These are phyloP conservation scores for Pseudonitzschia delicatissima DNA, from an alignment of 108 stramenopile genomes.

Conservation along the genomic window DNA sequence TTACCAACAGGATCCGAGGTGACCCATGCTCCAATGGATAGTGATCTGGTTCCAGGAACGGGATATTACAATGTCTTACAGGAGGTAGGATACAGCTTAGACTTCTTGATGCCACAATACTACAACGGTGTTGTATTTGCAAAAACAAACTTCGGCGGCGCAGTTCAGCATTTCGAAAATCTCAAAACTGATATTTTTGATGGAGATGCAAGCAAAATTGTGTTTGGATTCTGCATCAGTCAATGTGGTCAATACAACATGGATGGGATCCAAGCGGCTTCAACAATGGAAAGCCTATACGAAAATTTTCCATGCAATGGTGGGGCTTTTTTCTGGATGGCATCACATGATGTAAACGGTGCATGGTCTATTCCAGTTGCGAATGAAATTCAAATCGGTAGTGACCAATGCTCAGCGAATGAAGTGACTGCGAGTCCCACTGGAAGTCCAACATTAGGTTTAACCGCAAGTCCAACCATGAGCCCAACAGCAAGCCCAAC, in stretches of 20 bases:
- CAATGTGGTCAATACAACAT: conserved; percentile 44
- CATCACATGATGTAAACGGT: conserved; percentile 35
- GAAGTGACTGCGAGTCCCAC: too few species aligned
- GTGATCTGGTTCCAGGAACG: conserved; percentile 42
- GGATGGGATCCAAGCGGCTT: conserved; percentile 30
- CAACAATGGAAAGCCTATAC: conserved; percentile 30
- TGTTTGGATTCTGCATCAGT: conserved; percentile 57
- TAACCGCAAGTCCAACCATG: too few species aligned
- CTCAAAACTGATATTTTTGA: conserved; percentile 41
- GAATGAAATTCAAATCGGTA: conserved; percentile 6
- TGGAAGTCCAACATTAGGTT: too few species aligned
- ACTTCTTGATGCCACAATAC: conserved; percentile 60
- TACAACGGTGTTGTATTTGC: conserved; percentile 35
- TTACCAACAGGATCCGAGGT: conserved; percentile 39
- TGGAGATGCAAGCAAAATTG: conserved; percentile 47
- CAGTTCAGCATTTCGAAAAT: conserved; percentile 29
- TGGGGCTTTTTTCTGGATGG: conserved; percentile 63
- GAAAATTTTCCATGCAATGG: conserved; percentile 36
- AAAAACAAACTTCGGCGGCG: not conserved
- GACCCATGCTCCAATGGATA: conserved; percentile 67
- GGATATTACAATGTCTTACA: conserved; percentile 47
- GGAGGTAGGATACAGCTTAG: conserved; percentile 22
- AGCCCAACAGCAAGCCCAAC: too few species aligned
- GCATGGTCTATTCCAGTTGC: conserved; percentile 34
- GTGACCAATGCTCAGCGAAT: too few species aligned